These are phyloP conservation scores for Phytopythium ostracodes DNA, from an alignment of 352 stramenopile species.

Conservation along the genomic window DNA sequence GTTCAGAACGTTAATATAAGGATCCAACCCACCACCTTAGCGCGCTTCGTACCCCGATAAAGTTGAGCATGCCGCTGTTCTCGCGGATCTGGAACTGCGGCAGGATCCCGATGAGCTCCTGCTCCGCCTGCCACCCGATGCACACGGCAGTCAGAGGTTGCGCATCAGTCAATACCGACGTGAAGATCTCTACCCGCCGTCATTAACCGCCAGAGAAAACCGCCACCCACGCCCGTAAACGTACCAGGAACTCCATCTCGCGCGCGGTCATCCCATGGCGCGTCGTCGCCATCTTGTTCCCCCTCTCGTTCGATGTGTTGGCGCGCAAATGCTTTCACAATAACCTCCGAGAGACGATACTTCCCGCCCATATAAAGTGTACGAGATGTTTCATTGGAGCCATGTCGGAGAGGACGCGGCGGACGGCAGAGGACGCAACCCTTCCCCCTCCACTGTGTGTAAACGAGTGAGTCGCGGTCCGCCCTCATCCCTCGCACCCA, in stretches of 20 bases:
- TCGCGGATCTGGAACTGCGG: conserved; percentile 82
- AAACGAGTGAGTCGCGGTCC: too few relatives aligned
- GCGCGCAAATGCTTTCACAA: neutral
- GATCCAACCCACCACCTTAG: neutral
- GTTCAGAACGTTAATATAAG: conserved; percentile 2
- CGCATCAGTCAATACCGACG: too few relatives aligned
- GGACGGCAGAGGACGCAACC: neutral
- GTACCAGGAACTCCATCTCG: conserved; percentile 80
- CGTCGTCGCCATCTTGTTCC: conserved; percentile 20
- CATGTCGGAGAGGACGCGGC: too few relatives aligned
- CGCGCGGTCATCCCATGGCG: conserved; percentile 37
- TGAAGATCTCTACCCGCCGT: too few relatives aligned
- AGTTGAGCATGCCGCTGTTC: conserved; percentile 74
- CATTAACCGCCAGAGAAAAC: neutral
- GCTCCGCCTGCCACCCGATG: conserved; percentile 52
- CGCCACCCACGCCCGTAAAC: neutral
- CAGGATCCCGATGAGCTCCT: conserved; percentile 85
- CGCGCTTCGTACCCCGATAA: conserved; percentile 48
- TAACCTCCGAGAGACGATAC: neutral
- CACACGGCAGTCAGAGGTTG: neutral
- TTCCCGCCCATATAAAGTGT: neutral
- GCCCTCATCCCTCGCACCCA: too few relatives aligned
- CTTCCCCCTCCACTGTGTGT: neutral
- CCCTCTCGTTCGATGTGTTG: neutral
- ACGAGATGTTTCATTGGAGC: neutral